phyloP scores from a whole-genome alignment of 2,329 filamentous ascomycete species.

The Thielaviopsis musarum region DNA sequence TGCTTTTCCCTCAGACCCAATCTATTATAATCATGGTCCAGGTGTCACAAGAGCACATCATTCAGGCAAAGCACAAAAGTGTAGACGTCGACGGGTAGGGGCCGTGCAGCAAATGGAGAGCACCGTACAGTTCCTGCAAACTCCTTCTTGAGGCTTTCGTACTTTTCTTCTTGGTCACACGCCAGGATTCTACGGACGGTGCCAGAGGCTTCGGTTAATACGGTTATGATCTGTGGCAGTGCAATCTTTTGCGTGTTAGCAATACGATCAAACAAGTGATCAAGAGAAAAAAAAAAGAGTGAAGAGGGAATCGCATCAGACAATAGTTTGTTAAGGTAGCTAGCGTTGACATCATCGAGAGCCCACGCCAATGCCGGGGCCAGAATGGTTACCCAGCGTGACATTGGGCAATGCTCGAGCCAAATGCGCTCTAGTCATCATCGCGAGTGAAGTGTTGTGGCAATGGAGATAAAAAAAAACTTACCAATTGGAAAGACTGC shows the following conservation, averaged over 20 bases:
- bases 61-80: background rate
- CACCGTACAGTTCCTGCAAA: constrained; percentile 68
- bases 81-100: background rate
- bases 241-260: constrained; percentile 8
- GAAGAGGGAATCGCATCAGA: constrained; percentile 45
- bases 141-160: constrained; percentile 61
- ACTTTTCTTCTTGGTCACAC: constrained; percentile 84
- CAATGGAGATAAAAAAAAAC: constrained; percentile 15
- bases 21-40: background rate
- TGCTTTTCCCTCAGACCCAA: background rate
- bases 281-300: background rate
- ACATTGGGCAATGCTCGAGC: constrained; percentile 81
- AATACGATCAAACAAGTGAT: background rate
- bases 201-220: constrained; percentile 5
- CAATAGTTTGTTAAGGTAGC: constrained; percentile 74
- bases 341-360: constrained; percentile 98
- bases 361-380: constrained; percentile 40
- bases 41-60: background rate
- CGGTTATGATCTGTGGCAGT: background rate
- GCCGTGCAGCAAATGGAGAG: constrained; percentile 15
- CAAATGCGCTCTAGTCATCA: constrained; percentile 99
- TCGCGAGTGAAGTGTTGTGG: constrained; percentile 21
- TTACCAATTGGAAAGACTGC: constrained; percentile 22
- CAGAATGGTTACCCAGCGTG: constrained; percentile 58
- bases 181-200: constrained; percentile 58